Base-by-base conservation (phyloP, 2,329 filamentous ascomycete species). In the Biscogniauxia sp. region DNA sequence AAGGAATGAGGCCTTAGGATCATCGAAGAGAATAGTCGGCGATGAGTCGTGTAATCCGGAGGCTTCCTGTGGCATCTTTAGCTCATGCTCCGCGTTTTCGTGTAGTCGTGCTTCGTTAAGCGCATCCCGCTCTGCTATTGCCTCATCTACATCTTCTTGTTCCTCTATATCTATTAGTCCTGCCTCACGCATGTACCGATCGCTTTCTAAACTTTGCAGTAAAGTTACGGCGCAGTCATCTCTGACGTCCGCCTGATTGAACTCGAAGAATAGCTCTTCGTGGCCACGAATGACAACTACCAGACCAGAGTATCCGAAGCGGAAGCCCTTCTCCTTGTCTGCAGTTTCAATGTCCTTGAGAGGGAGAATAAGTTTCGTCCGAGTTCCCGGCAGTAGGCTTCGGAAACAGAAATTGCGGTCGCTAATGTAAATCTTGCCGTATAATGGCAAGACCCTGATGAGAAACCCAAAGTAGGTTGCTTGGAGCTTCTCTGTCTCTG, bases 181-280 rank as follows among this genome's bases (percentile, higher is more conserved):
- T 0, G 90, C 89, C 64, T 93, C 90, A 60, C 87, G 82, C 51
- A 95, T 79, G 59, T 87, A 90, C 45, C 87, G 86, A 4, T 85
- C 83, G 5, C 86, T 86, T 67, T 96, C 92, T 1, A 98, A 79
- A 57, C 86, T 87, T 60, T 90, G 89, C 49, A 96, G 81, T 19
- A 97, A 76, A 5, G 90, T 96, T 28, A 96, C 85, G 1, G 90
- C 87, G 71, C 93, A 97, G 74, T 98, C 94, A 70, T 99, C 94
- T 58, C 95, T 88, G 60, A 88, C 82, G 37, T 93, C 93, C 1
- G 84, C 80, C 54, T 88, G 84, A 56, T 85, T 84, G 71, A 98
- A 98, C 73, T 99, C 94, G 70, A 99, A 98, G 75, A 98, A 98
- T 0, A 99, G 79, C 75, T 98, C 95, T 73, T 98, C 95, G 63